Evolutionary conservation across 2,329 filamentous ascomycete genomes (phyloP).

Genomic region (Pseudocercospora macadamiae): DNA sequence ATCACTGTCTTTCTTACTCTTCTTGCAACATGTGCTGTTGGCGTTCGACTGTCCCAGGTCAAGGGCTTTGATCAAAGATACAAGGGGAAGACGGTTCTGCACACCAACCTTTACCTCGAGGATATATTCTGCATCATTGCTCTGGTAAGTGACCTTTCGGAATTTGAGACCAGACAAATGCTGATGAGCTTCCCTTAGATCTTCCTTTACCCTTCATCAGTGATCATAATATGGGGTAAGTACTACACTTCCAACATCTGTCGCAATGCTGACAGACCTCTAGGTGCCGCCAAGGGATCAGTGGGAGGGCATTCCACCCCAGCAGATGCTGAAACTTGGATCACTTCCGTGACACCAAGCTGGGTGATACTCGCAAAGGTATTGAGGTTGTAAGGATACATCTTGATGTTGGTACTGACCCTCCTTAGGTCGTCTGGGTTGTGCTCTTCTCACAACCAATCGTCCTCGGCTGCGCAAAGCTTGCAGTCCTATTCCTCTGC

Average conservation of each 20-base stretch:
- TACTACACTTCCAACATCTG: not conserved
- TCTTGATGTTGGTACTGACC: not conserved
- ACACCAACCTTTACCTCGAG: constrained; percentile 16
- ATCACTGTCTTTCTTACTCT: constrained; percentile 17
- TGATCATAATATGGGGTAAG: constrained; percentile 16
- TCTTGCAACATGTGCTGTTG: constrained; percentile 15
- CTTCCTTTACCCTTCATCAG: constrained; percentile 15
- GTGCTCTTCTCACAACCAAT: constrained; percentile 19
- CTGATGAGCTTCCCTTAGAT: not conserved
- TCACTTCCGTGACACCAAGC: constrained; percentile 14
- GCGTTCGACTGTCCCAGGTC: constrained; percentile 13
- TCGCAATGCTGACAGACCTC: not conserved
- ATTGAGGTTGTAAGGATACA: not conserved
- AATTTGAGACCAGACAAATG: not conserved
- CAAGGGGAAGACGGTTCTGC: constrained; percentile 12
- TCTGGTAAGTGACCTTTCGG: constrained; percentile 8
- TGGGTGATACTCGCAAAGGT: constrained; percentile 20
- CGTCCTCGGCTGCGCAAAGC: constrained; percentile 16
- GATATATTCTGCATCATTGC: constrained; percentile 17
- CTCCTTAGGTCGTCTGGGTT: constrained; percentile 14
- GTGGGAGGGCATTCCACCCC: constrained; percentile 17
- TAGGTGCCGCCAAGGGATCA: constrained; percentile 9
- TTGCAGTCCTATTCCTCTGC: constrained; percentile 20
- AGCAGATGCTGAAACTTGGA: constrained; percentile 20
- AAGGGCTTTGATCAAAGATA: constrained; percentile 1